Conservation (phyloP, 2,329 filamentous ascomycete species). For the Keithomyces neogunnii region DNA sequence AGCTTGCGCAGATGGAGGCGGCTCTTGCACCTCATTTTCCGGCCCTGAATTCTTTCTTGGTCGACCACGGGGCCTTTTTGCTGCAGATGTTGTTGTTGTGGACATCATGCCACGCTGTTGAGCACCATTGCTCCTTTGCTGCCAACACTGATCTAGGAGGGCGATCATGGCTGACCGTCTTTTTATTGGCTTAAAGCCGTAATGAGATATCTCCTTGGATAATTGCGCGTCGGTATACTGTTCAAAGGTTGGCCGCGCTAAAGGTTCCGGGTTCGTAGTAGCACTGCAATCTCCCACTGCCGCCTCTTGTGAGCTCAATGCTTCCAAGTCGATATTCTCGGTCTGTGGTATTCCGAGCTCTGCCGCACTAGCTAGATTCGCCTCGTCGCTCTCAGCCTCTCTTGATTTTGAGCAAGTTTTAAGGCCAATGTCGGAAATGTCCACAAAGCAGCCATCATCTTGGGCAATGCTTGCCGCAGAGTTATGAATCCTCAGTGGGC, state of each 20-base stretch:
- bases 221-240: constrained; percentile 55
- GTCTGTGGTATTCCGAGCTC: too few relatives aligned
- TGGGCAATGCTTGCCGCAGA: not conserved
- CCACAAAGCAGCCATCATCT: constrained; percentile 14
- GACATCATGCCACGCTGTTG: constrained; percentile 8
- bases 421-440: constrained; percentile 16
- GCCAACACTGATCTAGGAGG: constrained; percentile 63
- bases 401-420: not conserved
- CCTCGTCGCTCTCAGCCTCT: too few relatives aligned
- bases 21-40: constrained; percentile 19
- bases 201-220: constrained; percentile 51
- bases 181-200: constrained; percentile 66
- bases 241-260: constrained; percentile 46
- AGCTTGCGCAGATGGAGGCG: constrained; percentile 25
- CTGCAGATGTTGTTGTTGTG: constrained; percentile 5
- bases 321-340: not conserved
- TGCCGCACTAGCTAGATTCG: not conserved
- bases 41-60: constrained; percentile 22
- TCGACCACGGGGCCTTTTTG: constrained; percentile 23
- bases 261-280: not conserved
- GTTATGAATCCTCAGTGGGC: not conserved
- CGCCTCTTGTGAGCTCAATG: not conserved
- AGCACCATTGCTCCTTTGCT: constrained; percentile 38
- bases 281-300: not conserved
- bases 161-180: constrained; percentile 61